Conservation (phyloP, 352 stramenopile species). For the Globisporangium cystogenes region DNA sequence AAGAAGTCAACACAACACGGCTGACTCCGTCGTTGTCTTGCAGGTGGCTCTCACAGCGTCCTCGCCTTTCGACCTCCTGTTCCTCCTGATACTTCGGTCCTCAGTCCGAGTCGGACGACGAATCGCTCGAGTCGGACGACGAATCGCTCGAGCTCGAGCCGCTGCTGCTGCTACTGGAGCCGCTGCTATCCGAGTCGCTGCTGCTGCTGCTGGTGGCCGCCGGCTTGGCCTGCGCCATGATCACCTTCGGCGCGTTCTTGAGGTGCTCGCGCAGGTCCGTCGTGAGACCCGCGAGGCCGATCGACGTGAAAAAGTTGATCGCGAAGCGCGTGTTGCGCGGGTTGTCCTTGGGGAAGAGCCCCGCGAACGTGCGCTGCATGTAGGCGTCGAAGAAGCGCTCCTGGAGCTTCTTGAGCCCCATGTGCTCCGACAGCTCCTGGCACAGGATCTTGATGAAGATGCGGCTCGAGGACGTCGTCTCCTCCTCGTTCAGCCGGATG, state of each 20-base stretch:
- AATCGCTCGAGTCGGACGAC: conserved; percentile 26
- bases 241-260: conserved; percentile 95
- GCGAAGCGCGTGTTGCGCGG: conserved; percentile 97
- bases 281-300: conserved; percentile 97
- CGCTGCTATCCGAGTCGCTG: too few species aligned
- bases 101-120: conserved; percentile 29
- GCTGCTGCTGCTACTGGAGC: conserved; percentile 33
- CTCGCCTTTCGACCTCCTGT: too few species aligned
- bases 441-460: conserved; percentile 99
- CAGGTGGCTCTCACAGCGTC: too few species aligned
- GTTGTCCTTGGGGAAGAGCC: conserved; percentile 97
- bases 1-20: neutral
- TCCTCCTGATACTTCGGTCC: neutral
- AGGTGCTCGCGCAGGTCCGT: conserved; percentile 95
- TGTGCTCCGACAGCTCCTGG: conserved; percentile 96
- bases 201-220: conserved; percentile 22
- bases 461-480: conserved; percentile 97
- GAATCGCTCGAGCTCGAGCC: conserved; percentile 23
- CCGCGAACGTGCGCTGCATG: conserved; percentile 90
- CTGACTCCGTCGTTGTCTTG: too few species aligned
- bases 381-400: conserved; percentile 91
- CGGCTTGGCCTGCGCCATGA: conserved; percentile 74
- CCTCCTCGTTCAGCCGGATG: conserved; percentile 97
- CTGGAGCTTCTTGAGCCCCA: conserved; percentile 96
- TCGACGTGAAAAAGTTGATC: conserved; percentile 99